Evolutionary conservation across 1,284 basidiomycete genomes (phyloP).

Genomic region (Microstroma glucosiphilum): DNA sequence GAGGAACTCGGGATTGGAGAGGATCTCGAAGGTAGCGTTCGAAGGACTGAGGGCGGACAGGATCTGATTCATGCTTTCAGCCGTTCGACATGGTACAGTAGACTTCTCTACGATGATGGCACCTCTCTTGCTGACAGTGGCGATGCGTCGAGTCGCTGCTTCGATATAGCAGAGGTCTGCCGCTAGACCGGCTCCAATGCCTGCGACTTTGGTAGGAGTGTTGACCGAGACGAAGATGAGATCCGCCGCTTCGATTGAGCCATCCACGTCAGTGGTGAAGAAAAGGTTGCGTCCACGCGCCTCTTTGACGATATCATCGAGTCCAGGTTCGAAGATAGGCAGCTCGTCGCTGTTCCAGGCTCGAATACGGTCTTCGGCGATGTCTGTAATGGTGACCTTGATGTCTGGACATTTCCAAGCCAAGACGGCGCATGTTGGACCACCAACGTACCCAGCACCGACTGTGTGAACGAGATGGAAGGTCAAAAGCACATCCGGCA

Average conservation of each 20-base stretch:
- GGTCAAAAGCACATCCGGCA: no score
- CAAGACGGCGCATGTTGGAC: constrained; percentile 79
- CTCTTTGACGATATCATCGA: constrained; percentile 80
- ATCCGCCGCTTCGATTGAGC: constrained; percentile 84
- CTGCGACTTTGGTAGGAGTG: constrained; percentile 96
- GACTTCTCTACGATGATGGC: constrained; percentile 99
- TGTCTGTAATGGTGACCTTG: constrained; percentile 90
- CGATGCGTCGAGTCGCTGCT: constrained; percentile 89
- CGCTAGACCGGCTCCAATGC: constrained; percentile 93
- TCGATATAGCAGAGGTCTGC: constrained; percentile 99
- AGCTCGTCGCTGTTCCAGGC: constrained; percentile 78
- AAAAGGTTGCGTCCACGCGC: constrained; percentile 91
- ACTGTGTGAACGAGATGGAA: constrained; percentile 45
- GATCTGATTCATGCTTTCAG: constrained; percentile 96
- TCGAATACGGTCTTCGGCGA: constrained; percentile 87
- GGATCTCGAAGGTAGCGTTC: constrained; percentile 87
- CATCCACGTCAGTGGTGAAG: constrained; percentile 93
- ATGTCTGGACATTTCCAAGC: constrained; percentile 89
- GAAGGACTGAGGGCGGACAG: constrained; percentile 88
- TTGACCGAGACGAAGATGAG: constrained; percentile 71
- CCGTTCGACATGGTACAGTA: constrained; percentile 95
- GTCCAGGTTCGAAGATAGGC: constrained; percentile 94
- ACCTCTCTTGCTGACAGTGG: constrained; percentile 75
- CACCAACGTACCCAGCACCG: constrained; percentile 86
- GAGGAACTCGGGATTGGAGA: constrained; percentile 98